Base-by-base conservation (phyloP, 1,284 basidiomycete genomes). In the Leccinum fallax region DNA sequence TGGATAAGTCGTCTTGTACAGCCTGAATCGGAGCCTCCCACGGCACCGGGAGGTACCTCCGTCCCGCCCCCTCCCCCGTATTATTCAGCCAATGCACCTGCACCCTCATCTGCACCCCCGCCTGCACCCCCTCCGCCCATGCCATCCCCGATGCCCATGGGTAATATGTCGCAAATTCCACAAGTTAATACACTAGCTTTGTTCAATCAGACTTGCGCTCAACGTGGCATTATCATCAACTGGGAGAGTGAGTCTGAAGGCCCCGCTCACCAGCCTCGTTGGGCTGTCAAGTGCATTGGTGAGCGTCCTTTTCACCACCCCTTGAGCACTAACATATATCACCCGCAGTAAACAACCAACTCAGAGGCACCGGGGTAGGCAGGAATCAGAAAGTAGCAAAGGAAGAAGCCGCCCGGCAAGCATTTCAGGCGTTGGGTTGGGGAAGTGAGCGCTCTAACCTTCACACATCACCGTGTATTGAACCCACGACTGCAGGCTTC, bases 311-410 rank as follows among this genome's bases (percentile, higher is more conserved):
- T 34, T 26, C 30, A 28, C 15, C 46, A 48, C 7, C 6, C n/a
- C 24, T 60, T 40, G 43, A 61, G 24, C 51, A 51, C 30, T 30
- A 16, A 58, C 55, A 55, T 15, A 61, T 61, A 26, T 51, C 38
- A 26, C 48, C 36, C 53, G 2, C 53, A 86, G 85, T 86, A 19
- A 79, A 83, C 60, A 77, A 73, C 3, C 65, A 73, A 21, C 77
- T 79, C 59, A 76, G 64, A 61, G 85, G 84, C 21, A 56, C 69
- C 2, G 85, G 83, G 0, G 63, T 53, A 4, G 84, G 81, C 13
- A 81, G 80, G 61, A 85, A 77, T 61, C 82, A 84, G 67, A 86
- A 85, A 62, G 49, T 68, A 19, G 85, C 85, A 10, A 86, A 84
- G 62, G 84, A 86, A 70, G 80, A 82, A 59, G 85, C 85, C 21